Percentiles rank a stretch among this genome's conserved stretches.
Conservation (phyloP, 2,329 filamentous ascomycete genomes). For the Verticillium isaacii region DNA sequence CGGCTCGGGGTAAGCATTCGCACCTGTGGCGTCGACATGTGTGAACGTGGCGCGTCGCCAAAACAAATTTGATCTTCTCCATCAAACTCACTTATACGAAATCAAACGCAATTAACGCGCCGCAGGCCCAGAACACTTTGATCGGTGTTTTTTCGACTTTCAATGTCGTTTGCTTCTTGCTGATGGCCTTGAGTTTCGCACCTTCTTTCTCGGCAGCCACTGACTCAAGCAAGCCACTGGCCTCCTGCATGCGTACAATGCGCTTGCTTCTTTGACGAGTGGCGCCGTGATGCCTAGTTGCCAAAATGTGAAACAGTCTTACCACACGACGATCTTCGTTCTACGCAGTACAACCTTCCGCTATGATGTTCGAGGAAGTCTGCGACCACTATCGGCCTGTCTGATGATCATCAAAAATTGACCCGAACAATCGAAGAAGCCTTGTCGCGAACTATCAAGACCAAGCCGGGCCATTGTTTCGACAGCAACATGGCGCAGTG, state of each 20-base stretch:
- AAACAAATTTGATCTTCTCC: background rate
- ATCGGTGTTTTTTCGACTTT: background rate
- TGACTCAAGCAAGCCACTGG: background rate
- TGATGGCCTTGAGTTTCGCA: background rate
- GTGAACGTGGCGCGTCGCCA: too few species aligned
- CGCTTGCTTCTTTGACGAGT: background rate
- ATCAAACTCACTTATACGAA: background rate
- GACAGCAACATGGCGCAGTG: too few species aligned
- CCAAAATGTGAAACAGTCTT: background rate
- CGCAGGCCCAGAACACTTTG: background rate
- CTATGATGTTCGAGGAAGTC: background rate
- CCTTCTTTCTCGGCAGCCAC: background rate
- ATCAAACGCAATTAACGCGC: background rate
- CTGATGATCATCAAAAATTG: background rate
- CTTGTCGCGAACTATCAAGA: too few species aligned
- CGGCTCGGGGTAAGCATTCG: background rate
- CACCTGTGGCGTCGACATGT: too few species aligned
- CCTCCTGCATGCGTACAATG: background rate
- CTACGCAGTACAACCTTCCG: background rate
- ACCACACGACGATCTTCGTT: background rate
- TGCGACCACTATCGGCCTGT: background rate
- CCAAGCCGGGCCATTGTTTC: too few species aligned
- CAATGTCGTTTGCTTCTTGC: background rate
- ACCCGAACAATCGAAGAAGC: background rate
- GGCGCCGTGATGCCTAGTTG: background rate